Base-by-base conservation (phyloP, 1,139 yeast genomes). In the Candida tetrigidarum region DNA sequence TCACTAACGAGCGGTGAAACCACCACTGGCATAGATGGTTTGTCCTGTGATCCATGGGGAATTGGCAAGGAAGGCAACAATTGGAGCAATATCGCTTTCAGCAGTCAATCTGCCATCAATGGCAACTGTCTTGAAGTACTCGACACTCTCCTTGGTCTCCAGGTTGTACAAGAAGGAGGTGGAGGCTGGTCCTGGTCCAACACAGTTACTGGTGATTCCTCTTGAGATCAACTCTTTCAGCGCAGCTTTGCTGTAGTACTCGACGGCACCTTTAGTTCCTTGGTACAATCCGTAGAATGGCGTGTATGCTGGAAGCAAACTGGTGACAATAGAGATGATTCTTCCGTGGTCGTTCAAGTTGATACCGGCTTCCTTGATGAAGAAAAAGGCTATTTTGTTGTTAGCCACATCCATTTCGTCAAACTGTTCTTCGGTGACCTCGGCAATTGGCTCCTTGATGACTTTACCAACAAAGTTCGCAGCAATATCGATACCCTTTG, bases 171-270 rank as follows among this genome's bases (percentile, higher is more conserved):
- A 75, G 66, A 83, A 83, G 45, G 86, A 86, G 19, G 87, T 83
- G 56, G 82, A 86, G 86, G 83, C 83, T 38, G 88, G 87, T 39
- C 87, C 88, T 40, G 87, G 88, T 3, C 86, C 85, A 48, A 83
- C 79, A 55, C 77, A 71, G 55, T 78, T 81, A 54, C 78, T 84
- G 9, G 80, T 69, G 48, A 83, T 77, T 9, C 74, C 71, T 53
- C 67, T 74, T 18, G 66, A 60, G 23, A 64, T 67, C 48, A 80
- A 69, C 58, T 83, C 87, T 62, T 82, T 80, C 12, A 86, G 77
- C 12, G 82, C 78, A 16, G 84, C 65, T 54, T 81, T 80, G 46
- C 74, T 60, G 63, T 78, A 80, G 62, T 70, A 76, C 57, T 80
- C 85, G 45, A 82, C 86, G n/a, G 81, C 76, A 3, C 82, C 77